Conservation (phyloP, 192 early-diverging fungal genomes). For the Piromyces sp. region DNA sequence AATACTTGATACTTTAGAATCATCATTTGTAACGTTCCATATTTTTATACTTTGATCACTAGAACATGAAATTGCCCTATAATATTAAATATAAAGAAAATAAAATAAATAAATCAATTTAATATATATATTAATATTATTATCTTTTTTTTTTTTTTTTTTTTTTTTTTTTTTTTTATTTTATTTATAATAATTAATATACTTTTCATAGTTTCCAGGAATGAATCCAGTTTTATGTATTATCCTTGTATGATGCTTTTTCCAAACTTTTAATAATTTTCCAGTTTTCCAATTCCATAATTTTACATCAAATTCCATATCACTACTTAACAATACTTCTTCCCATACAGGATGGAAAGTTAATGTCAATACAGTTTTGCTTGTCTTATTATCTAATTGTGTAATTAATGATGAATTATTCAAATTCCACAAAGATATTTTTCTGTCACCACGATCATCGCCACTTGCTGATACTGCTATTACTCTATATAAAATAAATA, state of each 20-base stretch:
- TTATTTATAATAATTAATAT: no score
- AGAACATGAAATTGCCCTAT: constrained; percentile 30
- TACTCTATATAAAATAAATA: constrained; percentile 9
- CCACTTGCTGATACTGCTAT: constrained; percentile 22
- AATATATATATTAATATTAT: background rate
- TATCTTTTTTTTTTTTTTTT: constrained; percentile 2
- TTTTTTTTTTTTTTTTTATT: no score
- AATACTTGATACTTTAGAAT: constrained; percentile 8
- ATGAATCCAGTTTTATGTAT: constrained; percentile 21
- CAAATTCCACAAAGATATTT: constrained; percentile 31
- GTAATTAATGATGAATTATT: constrained; percentile 12
- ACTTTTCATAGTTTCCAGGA: constrained; percentile 16
- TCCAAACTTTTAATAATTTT: constrained; percentile 16
- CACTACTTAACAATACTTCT: constrained; percentile 18
- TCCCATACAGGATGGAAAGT: constrained; percentile 19
- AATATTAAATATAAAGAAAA: background rate
- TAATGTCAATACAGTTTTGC: constrained; percentile 20
- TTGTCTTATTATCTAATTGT: constrained; percentile 26
- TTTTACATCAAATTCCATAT: constrained; percentile 43
- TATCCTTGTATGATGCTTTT: constrained; percentile 28
- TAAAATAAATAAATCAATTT: background rate
- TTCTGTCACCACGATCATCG: constrained; percentile 20
- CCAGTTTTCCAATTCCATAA: constrained; percentile 27
- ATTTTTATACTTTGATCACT: constrained; percentile 33
- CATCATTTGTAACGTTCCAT: constrained; percentile 20